Conservation (phyloP, 2,329 filamentous ascomycete species). For the Colletotrichum brevisporum region DNA sequence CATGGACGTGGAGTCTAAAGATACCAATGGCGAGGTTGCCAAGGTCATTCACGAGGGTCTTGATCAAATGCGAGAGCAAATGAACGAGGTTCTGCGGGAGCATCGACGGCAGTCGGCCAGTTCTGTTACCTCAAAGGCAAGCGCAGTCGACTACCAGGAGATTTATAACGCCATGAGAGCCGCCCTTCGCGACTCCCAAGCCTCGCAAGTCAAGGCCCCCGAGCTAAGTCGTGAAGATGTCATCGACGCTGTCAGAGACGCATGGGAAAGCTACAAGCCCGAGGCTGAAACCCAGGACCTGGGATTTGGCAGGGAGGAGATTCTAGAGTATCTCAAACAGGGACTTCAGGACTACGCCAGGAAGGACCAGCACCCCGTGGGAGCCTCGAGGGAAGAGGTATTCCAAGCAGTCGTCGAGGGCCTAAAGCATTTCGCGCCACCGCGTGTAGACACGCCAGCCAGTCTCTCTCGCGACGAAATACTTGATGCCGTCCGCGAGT, state of each 20-base stretch:
- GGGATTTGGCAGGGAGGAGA: constrained; percentile 90
- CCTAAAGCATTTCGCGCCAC: constrained; percentile 83
- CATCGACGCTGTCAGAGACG: constrained; percentile 87
- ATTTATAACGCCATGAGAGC: constrained; percentile 88
- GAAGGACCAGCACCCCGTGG: constrained; percentile 65
- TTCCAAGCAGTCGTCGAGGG: constrained; percentile 89
- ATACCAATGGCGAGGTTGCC: constrained; percentile 78
- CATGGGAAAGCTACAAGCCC: constrained; percentile 94
- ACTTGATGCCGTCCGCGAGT: constrained; percentile 86
- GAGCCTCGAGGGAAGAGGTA: constrained; percentile 86
- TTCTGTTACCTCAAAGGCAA: constrained; percentile 72
- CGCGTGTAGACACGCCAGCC: constrained; percentile 77
- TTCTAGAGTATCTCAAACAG: constrained; percentile 87
- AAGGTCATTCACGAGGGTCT: constrained; percentile 86
- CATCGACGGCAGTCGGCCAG: constrained; percentile 78
- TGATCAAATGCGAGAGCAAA: constrained; percentile 85
- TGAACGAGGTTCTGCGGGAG: constrained; percentile 84
- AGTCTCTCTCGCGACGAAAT: constrained; percentile 86
- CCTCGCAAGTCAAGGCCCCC: constrained; percentile 59
- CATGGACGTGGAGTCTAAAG: constrained; percentile 54
- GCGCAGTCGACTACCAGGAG: constrained; percentile 81
- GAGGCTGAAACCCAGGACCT: constrained; percentile 93
- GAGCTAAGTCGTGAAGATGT: constrained; percentile 85
- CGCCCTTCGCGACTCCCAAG: constrained; percentile 76
- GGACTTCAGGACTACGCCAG: constrained; percentile 83